Evolutionary conservation across 108 stramenopile species (phyloP), one percentile per base, ranked within the genome.

Genomic region (Epipyxis sp.): DNA sequence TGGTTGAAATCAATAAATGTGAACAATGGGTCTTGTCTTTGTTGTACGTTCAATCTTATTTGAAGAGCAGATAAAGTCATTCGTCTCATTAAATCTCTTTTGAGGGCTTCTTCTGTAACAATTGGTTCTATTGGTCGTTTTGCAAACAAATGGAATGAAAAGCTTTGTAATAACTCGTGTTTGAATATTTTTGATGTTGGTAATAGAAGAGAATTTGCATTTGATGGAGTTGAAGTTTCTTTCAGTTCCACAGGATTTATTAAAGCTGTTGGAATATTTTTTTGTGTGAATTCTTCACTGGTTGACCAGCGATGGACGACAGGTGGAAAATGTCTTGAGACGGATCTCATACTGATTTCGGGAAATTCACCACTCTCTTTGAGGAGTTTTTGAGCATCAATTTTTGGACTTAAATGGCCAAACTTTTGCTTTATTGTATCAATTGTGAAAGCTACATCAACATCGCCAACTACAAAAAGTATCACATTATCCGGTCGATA

Each of bases 401-500:
- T 25, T n/a, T 25, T 46, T 13, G 84, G 57, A 25, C 77, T 78
- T 45, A 86, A 76, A 50, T 77, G 74, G 1, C 93, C 94, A 84
- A 96, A 96, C 81, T 92, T 92, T 45, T 93, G 89, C 35, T 83
- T 84, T 59, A 98, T 94, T 41, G 86, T 78, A 50, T 84, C 77
- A 79, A 94, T 91, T 0, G 92, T 92, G 57, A 91, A 87, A 0
- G 81, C 85, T 13, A 91, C 85, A 77, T 94, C 90, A 61, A 98
- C 80, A 80, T 98, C 97, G 13, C 97, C 97, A 54, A 98, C 95
- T 65, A 95, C 77, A 81, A 96, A 98, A 79, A 98, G 84, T 44
- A 96, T 76, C n/a, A 94, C 95, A 81, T 98, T 98, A 80, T 96
- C 95, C 40, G 97, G 97, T 59, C 95, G 92, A 82, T 98, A 98